Base-by-base conservation (phyloP, 352 stramenopile genomes). In the Phytophthora europaea region DNA sequence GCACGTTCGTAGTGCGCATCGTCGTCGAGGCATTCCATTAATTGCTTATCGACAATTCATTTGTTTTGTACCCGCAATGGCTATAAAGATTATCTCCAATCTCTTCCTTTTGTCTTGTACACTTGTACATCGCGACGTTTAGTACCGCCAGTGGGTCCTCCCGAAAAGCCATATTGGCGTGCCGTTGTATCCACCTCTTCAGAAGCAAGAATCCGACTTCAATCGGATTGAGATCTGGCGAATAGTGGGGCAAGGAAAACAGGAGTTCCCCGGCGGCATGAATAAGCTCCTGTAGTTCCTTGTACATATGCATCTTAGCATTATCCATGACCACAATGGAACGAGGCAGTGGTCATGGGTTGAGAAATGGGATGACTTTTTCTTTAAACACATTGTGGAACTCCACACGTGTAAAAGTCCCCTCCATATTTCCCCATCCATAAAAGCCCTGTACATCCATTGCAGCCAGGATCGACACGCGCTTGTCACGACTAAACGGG, bases 241-340 rank as follows among this genome's bases (percentile, higher is more conserved):
- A 56, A n/a, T 65, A 65, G 58, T 10, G 55, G 56, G 61, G 71
- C 15, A 75, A 34, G 36, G 67, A 70, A 20, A 75, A 70, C 1
- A 75, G 64, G 56, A 98, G 97, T 12, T 93, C 94, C 26, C 98
- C 71, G 64, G 94, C 98, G 52, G 98, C 97, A 77, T 92, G 97
- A 50, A 98, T 95, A 61, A 98, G 96, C 60, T 98, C 93, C 22
- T 92, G 73, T 68, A 99, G 89, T 60, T n/a, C n/a, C n/a, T n/a
- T n/a, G n/a, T n/a, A n/a, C n/a, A n/a, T n/a, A n/a, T n/a, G n/a
- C n/a, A n/a, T n/a, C n/a, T n/a, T n/a, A n/a, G n/a, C n/a, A n/a
- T n/a, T n/a, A n/a, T n/a, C n/a, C n/a, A n/a, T n/a, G n/a, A n/a
- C 73, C 48, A 99, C 72, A 52, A 95, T 89, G 2, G 82, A 84